Evolutionary conservation across 805 yeast species (phyloP).

Genomic region (Suhomyces tanzawaensis): DNA sequence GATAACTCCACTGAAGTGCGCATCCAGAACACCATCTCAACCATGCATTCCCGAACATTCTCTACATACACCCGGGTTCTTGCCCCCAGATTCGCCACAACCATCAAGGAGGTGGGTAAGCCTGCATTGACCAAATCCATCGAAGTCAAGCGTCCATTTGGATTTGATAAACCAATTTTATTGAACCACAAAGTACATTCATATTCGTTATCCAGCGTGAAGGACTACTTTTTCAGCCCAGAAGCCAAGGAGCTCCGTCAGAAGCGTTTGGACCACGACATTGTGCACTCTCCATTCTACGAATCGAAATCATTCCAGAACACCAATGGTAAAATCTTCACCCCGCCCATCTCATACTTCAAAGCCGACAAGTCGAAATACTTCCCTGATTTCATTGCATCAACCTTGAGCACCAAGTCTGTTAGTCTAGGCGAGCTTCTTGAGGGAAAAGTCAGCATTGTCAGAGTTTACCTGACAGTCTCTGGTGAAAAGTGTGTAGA

Average conservation of each 20-base stretch:
- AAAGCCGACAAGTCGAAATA: slow-evolving; percentile 66
- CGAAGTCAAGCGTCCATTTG: slow-evolving; percentile 37
- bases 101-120: slow-evolving; percentile 36
- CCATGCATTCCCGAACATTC: too few relatives aligned
- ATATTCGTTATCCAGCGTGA: slow-evolving; percentile 17
- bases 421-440: slow-evolving; percentile 39
- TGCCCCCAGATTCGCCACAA: slow-evolving; percentile 34
- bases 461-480: slow-evolving; percentile 63
- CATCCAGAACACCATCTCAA: too few relatives aligned
- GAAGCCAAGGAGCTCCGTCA: slow-evolving; percentile 40
- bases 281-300: slow-evolving; percentile 43
- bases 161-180: slow-evolving; percentile 30
- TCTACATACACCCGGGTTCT: background rate
- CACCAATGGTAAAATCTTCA: slow-evolving; percentile 81
- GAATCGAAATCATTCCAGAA: slow-evolving; percentile 52
- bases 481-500: slow-evolving; percentile 68
- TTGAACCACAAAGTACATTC: slow-evolving; percentile 22
- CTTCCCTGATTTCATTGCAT: slow-evolving; percentile 76
- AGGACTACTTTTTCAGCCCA: slow-evolving; percentile 26
- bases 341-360: slow-evolving; percentile 79
- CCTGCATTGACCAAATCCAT: slow-evolving; percentile 36
- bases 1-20: too few relatives aligned
- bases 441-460: slow-evolving; percentile 53
- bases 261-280: slow-evolving; percentile 39
- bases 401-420: slow-evolving; percentile 42